Conservation (phyloP, 345 rosid genomes). For the Gossypium raimondii region DNA sequence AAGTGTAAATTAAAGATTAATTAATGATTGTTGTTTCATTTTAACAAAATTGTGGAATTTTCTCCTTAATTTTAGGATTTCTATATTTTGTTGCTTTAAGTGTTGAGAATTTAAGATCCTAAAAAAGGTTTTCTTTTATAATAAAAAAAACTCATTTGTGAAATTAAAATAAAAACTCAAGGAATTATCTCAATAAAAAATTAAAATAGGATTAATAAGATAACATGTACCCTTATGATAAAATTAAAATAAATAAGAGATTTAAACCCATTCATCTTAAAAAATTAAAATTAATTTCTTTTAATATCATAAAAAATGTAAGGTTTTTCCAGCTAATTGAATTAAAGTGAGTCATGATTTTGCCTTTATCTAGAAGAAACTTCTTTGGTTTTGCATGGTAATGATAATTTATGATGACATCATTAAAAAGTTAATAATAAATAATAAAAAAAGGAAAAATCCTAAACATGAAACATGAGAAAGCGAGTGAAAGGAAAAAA, state of each 20-base stretch:
- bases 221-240: no score
- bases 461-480: not conserved
- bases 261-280: no score
- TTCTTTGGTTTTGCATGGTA: not conserved
- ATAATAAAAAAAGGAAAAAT: no score
- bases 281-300: not conserved
- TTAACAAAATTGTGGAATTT: not conserved
- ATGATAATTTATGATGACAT: not conserved
- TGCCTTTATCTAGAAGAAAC: slow-evolving; percentile 8
- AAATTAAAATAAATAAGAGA: no score
- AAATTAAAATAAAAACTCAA: no score
- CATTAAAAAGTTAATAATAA: not conserved
- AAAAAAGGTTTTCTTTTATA: no score
- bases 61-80: not conserved
- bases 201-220: no score
- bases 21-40: not conserved
- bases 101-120: no score
- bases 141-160: no score
- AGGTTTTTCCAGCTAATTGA: not conserved
- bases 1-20: not conserved
- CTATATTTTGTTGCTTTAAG: not conserved
- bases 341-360: not conserved
- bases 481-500: not conserved
- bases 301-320: not conserved
- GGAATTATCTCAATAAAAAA: no score